A percentile compares a stretch with the other conserved stretches of the same genome.
These are phyloP conservation scores for Rhodotorula paludigena DNA, from an alignment of 768 basidiomycete genomes.

Conservation along the genomic window DNA sequence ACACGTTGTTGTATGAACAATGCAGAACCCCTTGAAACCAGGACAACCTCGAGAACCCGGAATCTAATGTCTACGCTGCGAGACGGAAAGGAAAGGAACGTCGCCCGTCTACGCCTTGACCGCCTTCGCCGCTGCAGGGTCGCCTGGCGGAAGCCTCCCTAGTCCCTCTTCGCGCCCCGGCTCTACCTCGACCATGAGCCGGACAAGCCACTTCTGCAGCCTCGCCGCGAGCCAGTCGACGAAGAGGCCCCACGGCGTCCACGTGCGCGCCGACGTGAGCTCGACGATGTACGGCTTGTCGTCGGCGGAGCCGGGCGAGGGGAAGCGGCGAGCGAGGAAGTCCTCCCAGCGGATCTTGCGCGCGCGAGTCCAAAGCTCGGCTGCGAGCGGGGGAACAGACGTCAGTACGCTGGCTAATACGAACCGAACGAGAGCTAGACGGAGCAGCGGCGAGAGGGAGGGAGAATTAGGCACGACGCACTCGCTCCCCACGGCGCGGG, in stretches of 20 bases:
- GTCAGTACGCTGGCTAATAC: not conserved
- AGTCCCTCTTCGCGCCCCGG: no score
- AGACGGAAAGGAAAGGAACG: no score
- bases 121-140: not conserved
- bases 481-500: slow-evolving; percentile 27
- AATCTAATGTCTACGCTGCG: no score
- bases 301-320: not conserved
- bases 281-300: slow-evolving; percentile 1
- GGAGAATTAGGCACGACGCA: not conserved
- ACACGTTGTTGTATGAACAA: no score
- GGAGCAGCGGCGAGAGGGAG: not conserved
- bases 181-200: slow-evolving; percentile 16
- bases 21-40: no score
- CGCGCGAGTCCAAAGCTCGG: slow-evolving; percentile 25
- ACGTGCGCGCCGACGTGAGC: slow-evolving; percentile 1
- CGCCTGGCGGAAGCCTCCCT: not conserved
- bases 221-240: slow-evolving; percentile 9
- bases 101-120: not conserved
- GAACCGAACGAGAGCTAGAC: no score
- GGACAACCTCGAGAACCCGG: no score
- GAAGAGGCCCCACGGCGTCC: slow-evolving; percentile 19
- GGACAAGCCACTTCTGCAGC: not conserved
- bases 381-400: not conserved
- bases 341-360: slow-evolving; percentile 31
- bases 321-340: slow-evolving; percentile 5